phyloP scores from a whole-genome alignment of 2,329 filamentous ascomycete species.

The Hymenoscyphus infarciens region DNA sequence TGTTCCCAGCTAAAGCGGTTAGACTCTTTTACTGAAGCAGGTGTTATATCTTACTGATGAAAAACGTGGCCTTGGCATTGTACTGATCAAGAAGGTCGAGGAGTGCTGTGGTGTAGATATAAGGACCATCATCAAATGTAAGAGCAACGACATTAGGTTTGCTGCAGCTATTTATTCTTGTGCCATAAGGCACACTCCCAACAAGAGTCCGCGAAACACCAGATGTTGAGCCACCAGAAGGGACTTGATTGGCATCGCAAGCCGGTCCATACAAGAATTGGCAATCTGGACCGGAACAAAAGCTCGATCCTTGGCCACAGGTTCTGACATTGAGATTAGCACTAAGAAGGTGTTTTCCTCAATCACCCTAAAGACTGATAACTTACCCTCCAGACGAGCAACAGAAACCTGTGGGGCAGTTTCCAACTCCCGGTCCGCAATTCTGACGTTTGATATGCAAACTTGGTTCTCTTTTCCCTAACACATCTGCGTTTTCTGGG shows the following conservation, averaged over 20 bases:
- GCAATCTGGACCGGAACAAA: constrained; percentile 58
- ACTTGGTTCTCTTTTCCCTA: background rate
- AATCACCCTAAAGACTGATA: background rate
- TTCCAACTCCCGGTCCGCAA: constrained; percentile 17
- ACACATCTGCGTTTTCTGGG: background rate
- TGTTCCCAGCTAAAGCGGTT: constrained; percentile 41
- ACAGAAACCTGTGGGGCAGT: constrained; percentile 17
- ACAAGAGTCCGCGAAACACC: constrained; percentile 45
- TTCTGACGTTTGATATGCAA: background rate
- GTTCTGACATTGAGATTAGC: constrained; percentile 1
- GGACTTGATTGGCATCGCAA: constrained; percentile 54
- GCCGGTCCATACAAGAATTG: constrained; percentile 54
- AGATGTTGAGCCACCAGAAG: constrained; percentile 50
- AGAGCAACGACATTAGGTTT: constrained; percentile 56
- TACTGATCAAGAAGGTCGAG: constrained; percentile 38
- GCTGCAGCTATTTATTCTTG: constrained; percentile 20
- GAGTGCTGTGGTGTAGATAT: constrained; percentile 61
- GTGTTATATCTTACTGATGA: constrained; percentile 16
- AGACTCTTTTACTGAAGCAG: background rate
- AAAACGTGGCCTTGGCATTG: constrained; percentile 59
- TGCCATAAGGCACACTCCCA: constrained; percentile 52
- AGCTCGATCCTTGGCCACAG: constrained; percentile 36
- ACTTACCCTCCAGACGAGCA: constrained; percentile 15
- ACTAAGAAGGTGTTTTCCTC: background rate
- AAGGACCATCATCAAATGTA: constrained; percentile 65